Percentiles rank a stretch among this genome's conserved stretches.
phyloP scores from a whole-genome alignment of 768 basidiomycete species.

The Tulasnella sp. region DNA sequence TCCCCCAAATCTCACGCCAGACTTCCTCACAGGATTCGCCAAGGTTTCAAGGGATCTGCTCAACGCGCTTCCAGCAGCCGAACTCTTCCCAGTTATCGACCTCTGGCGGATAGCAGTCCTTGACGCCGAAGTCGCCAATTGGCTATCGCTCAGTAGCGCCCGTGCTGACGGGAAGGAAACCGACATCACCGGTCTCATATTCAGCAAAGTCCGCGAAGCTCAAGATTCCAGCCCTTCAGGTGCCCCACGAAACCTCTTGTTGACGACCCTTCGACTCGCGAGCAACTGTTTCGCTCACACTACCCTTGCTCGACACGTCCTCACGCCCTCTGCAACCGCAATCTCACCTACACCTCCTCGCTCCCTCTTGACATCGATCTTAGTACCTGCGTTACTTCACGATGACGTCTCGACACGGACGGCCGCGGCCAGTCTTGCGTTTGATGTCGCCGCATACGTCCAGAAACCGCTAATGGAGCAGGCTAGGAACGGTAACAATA shows the following conservation, averaged over 20 bases:
- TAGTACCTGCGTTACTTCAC: conserved; percentile 62
- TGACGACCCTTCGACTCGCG: conserved; percentile 64
- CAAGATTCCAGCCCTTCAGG: not conserved
- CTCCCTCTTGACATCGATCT: conserved; percentile 46
- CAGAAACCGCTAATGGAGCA: conserved; percentile 57
- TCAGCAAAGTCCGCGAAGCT: not conserved
- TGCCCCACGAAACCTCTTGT: conserved; percentile 50
- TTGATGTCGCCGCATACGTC: conserved; percentile 64
- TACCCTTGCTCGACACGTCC: conserved; percentile 40
- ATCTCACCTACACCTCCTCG: conserved; percentile 23
- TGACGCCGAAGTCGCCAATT: conserved; percentile 53
- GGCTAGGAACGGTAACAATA: not conserved
- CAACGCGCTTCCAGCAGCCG: conserved; percentile 46
- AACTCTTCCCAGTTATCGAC: conserved; percentile 78
- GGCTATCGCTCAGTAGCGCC: conserved; percentile 38
- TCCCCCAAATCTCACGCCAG: conserved; percentile 34
- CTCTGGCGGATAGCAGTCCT: conserved; percentile 76
- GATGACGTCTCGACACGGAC: conserved; percentile 63
- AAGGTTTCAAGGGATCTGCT: conserved; percentile 45
- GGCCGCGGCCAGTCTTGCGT: conserved; percentile 77
- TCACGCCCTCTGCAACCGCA: conserved; percentile 33
- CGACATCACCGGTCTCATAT: conserved; percentile 6
- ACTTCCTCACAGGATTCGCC: conserved; percentile 40
- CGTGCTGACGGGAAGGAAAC: not conserved
- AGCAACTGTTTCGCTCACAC: conserved; percentile 59